A percentile compares a stretch with the other conserved stretches of the same genome.
Evolutionary conservation across 805 yeast genomes (phyloP).

Genomic region (Teunomyces pallodes): DNA sequence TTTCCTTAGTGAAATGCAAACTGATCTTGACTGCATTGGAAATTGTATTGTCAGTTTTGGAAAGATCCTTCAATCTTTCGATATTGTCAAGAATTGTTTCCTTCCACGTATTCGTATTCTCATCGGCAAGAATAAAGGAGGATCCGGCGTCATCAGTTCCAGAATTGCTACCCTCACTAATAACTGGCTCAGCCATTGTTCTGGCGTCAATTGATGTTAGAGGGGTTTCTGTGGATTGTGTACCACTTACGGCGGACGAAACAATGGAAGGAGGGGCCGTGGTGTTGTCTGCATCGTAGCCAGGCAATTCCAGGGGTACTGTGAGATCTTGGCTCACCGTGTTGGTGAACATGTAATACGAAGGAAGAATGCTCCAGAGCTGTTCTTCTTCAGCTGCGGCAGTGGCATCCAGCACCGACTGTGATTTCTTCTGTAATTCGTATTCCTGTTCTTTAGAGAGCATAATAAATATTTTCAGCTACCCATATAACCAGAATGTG

Average conservation of each 20-base stretch:
- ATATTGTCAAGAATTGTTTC: constrained; percentile 39
- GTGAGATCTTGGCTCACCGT: constrained; percentile 1
- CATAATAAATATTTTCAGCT: not conserved
- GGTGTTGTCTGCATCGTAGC: not conserved
- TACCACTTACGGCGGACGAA: not conserved
- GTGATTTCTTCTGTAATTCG: not conserved
- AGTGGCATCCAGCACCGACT: not conserved
- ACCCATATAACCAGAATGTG: not conserved
- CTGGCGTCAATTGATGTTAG: not conserved
- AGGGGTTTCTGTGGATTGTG: constrained; percentile 1
- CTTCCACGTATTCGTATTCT: constrained; percentile 30
- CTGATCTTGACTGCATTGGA: constrained; percentile 26
- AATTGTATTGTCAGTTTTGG: constrained; percentile 24
- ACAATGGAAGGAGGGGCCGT: not conserved
- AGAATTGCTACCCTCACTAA: not conserved
- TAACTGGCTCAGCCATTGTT: not conserved
- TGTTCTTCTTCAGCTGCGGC: not conserved
- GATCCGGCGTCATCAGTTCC: not conserved
- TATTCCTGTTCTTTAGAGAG: not conserved
- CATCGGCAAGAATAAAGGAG: constrained; percentile 32
- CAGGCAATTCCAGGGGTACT: not conserved
- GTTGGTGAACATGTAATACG: constrained; percentile 32
- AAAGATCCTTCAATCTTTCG: constrained; percentile 30
- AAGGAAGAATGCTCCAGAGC: constrained; percentile 28
- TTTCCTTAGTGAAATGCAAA: constrained; percentile 33